phyloP scores from a whole-genome alignment of 1,284 basidiomycete species.

The Laetiporus sulphureus region DNA sequence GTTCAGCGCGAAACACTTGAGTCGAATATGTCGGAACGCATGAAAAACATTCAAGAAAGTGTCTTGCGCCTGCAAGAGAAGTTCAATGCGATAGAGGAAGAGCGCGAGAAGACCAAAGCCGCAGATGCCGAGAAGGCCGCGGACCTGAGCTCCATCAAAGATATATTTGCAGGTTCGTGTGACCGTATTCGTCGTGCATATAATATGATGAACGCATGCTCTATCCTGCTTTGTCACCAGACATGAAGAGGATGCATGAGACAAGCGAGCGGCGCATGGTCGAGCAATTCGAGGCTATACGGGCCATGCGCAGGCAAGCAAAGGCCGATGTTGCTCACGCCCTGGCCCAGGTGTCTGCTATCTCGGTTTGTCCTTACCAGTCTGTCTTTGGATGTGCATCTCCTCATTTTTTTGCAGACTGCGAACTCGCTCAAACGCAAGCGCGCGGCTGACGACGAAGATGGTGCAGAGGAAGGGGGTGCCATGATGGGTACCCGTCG shows the following conservation, averaged over 20 bases:
- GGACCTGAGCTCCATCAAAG: conserved; percentile 11
- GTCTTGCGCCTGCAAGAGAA: conserved; percentile 11
- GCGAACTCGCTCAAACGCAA: conserved; percentile 28
- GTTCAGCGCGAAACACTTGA: conserved; percentile 7
- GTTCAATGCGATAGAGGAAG: conserved; percentile 7
- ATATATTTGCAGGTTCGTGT: conserved; percentile 14
- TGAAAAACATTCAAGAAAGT: conserved; percentile 14
- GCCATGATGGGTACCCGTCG: background rate
- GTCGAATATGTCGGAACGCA: conserved; percentile 11
- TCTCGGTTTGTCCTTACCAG: conserved; percentile 10
- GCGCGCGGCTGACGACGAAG: conserved; percentile 18
- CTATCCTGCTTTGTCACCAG: conserved; percentile 13
- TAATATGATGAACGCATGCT: background rate
- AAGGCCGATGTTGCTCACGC: conserved; percentile 22
- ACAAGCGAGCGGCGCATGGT: conserved; percentile 27
- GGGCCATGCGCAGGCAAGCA: conserved; percentile 23
- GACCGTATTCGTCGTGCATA: background rate
- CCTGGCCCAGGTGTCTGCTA: conserved; percentile 14
- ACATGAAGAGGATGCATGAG: conserved; percentile 28
- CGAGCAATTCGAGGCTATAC: conserved; percentile 25
- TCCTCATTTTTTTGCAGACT: conserved; percentile 19
- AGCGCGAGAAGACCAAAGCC: background rate
- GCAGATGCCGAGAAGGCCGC: conserved; percentile 1
- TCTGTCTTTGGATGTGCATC: too few species aligned
- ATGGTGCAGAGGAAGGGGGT: background rate